Percentiles rank a stretch among this genome's conserved stretches.
Conservation (phyloP, 768 basidiomycete genomes). For the Sarcomyxa edulis region DNA sequence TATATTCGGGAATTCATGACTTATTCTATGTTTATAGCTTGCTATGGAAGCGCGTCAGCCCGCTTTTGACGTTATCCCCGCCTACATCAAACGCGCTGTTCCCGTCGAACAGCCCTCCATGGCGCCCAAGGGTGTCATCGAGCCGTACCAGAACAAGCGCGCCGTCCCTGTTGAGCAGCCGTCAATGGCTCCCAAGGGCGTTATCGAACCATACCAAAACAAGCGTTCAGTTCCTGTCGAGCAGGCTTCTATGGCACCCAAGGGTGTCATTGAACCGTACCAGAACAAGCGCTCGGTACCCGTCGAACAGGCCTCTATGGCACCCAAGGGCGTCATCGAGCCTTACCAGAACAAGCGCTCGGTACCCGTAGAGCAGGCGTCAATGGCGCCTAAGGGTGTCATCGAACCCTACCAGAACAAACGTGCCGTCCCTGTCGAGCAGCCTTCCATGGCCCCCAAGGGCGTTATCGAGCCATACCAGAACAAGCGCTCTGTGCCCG, state of each 20-base stretch:
- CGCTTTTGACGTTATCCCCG: conserved; percentile 35
- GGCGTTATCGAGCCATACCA: conserved; percentile 25
- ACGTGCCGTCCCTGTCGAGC: conserved; percentile 14
- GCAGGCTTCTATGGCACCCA: conserved; percentile 13
- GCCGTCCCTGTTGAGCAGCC: conserved; percentile 17
- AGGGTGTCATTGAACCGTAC: conserved; percentile 19
- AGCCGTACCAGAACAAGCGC: conserved; percentile 17
- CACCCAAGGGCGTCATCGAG: conserved; percentile 12
- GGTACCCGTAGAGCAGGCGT: conserved; percentile 16
- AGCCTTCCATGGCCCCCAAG: conserved; percentile 25
- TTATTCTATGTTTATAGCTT: too few species aligned
- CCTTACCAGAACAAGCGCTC: conserved; percentile 11
- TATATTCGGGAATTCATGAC: conserved; percentile 1
- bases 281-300: conserved; percentile 20
- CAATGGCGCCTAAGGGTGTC: conserved; percentile 15
- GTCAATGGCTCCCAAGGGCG: conserved; percentile 16
- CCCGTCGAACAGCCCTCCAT: conserved; percentile 23
- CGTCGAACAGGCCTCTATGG: conserved; percentile 22
- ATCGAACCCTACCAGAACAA: conserved; percentile 14
- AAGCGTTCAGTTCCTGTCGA: conserved; percentile 25
- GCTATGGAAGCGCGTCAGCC: conserved; percentile 20
- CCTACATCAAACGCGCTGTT: conserved; percentile 33
- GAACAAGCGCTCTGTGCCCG: conserved; percentile 8
- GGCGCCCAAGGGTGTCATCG: conserved; percentile 20
- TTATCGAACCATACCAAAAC: conserved; percentile 16